Evolutionary conservation across 257 asterid genomes (phyloP).

Genomic region (Paraleonurus japonicus): DNA sequence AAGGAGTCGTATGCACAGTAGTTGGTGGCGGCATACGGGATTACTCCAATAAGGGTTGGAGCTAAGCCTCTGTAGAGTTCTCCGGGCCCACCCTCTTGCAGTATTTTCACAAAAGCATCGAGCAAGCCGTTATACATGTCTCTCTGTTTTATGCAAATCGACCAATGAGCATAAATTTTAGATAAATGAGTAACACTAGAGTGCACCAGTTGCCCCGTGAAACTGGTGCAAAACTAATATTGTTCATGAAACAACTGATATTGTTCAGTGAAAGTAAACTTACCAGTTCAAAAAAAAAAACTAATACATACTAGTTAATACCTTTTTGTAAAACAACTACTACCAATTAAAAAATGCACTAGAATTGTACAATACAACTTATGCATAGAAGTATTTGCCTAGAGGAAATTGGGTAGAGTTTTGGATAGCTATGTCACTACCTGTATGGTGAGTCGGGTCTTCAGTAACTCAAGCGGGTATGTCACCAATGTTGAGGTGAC

Average conservation of each 20-base stretch:
- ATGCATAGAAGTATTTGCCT: too few species aligned
- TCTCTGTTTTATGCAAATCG: constrained; percentile 44
- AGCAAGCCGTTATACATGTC: constrained; percentile 70
- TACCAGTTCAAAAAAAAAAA: too few species aligned
- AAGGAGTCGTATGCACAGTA: constrained; percentile 85
- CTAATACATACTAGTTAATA: too few species aligned
- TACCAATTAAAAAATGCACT: too few species aligned
- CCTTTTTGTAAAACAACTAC: too few species aligned
- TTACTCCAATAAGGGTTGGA: constrained; percentile 83
- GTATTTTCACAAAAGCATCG: constrained; percentile 78
- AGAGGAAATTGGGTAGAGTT: constrained; percentile 1
- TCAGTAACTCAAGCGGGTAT: constrained; percentile 91
- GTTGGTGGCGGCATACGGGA: constrained; percentile 92
- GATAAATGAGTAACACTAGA: background rate
- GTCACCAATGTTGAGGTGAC: constrained; percentile 86
- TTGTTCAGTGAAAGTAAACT: too few species aligned
- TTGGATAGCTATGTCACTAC: constrained; percentile 30
- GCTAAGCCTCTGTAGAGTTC: constrained; percentile 95
- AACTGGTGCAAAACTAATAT: background rate
- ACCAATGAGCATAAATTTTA: background rate
- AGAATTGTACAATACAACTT: too few species aligned
- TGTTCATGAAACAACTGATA: background rate
- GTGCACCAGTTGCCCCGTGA: background rate
- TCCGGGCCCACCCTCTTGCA: constrained; percentile 77
- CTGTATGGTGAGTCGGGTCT: constrained; percentile 92